A percentile compares a stretch with the other conserved stretches of the same genome.
phyloP scores from a whole-genome alignment of 352 stramenopile genomes.

The Phytopythium chamaehyphon region DNA sequence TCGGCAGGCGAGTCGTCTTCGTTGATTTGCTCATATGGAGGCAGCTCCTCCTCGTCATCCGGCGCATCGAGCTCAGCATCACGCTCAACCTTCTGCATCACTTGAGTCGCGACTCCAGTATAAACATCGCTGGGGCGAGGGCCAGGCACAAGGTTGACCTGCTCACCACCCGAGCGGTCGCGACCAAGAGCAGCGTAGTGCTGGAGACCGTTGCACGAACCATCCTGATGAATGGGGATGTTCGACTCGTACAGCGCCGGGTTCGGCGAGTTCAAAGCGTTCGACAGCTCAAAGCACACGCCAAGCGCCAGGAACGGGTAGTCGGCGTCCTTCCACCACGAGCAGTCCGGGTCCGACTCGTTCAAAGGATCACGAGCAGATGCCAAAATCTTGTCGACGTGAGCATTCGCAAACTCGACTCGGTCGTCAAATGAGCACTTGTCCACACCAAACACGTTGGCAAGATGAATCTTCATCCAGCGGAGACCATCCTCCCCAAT shows the following conservation, averaged over 20 bases:
- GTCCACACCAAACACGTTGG: conserved; percentile 84
- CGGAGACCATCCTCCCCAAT: conserved; percentile 93
- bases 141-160: conserved; percentile 96
- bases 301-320: conserved; percentile 98
- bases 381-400: conserved; percentile 93
- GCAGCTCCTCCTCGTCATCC: conserved; percentile 23
- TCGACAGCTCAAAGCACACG: conserved; percentile 95
- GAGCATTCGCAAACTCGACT: conserved; percentile 91
- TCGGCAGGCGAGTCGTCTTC: conserved; percentile 2
- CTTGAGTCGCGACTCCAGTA: conserved; percentile 88
- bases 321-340: conserved; percentile 97
- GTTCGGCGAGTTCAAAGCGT: conserved; percentile 92
- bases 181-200: conserved; percentile 98
- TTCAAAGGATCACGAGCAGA: conserved; percentile 89
- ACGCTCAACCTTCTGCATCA: conserved; percentile 75
- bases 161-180: conserved; percentile 91
- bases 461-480: conserved; percentile 99
- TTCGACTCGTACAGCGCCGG: conserved; percentile 93
- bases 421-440: conserved; percentile 97
- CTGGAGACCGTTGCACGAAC: conserved; percentile 99
- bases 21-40: conserved; percentile 9
- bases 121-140: conserved; percentile 98
- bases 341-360: conserved; percentile 36
- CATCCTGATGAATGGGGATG: conserved; percentile 97
- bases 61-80: conserved; percentile 54